A percentile compares a stretch with the other conserved stretches of the same genome.
phyloP scores from a whole-genome alignment of 2,329 filamentous ascomycete species.

The Xylaria sp. region DNA sequence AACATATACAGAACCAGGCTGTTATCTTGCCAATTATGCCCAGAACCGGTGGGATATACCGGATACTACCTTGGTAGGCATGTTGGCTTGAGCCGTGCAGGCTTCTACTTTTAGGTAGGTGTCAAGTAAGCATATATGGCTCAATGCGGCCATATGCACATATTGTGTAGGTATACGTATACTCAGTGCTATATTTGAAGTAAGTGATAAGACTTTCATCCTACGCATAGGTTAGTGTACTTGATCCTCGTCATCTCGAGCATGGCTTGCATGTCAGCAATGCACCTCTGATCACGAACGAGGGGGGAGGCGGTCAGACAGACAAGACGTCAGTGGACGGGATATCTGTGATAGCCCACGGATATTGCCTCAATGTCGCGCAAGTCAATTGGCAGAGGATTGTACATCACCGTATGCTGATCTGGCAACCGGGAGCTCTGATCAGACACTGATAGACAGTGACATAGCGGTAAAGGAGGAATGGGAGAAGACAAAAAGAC shows the following conservation, averaged over 20 bases:
- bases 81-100: too few relatives aligned
- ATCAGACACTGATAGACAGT: background rate
- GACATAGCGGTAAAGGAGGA: background rate
- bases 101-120: too few relatives aligned
- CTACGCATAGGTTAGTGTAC: too few relatives aligned
- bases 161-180: background rate
- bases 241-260: constrained; percentile 27
- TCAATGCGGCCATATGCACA: background rate
- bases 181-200: background rate
- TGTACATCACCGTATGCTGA: constrained; percentile 25
- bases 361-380: constrained; percentile 26
- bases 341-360: constrained; percentile 5
- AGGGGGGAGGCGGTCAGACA: constrained; percentile 28
- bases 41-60: constrained; percentile 9
- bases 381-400: background rate
- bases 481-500: background rate
- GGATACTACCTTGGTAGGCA: constrained; percentile 1
- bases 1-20: constrained; percentile 13
- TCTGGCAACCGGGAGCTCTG: constrained; percentile 11
- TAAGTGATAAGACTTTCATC: constrained; percentile 21
- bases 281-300: constrained; percentile 30
- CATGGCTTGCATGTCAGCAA: constrained; percentile 39
- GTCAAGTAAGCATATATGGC: too few relatives aligned
- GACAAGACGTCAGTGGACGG: background rate
- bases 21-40: background rate